Base-by-base conservation (phyloP, 228 moss, liverwort and hornwort genomes). In the Sphagnum fallax region DNA sequence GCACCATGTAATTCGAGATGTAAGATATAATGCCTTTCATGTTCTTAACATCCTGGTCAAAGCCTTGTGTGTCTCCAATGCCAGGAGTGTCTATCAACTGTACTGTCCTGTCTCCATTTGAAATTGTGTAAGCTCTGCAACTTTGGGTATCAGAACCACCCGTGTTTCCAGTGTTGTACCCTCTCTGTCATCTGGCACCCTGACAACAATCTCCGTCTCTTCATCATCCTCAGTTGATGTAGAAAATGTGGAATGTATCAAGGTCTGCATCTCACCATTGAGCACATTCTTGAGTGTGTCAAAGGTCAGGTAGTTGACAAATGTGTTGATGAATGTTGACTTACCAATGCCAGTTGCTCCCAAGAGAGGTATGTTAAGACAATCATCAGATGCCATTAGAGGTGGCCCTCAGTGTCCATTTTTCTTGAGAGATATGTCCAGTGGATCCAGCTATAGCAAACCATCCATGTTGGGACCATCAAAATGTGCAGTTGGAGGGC, bases 271-370 rank as follows among this genome's bases (percentile, higher is more conserved):
- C n/a, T 76, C 76, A 60, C 73, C 76, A 16, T 61, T 53, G 52
- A 65, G 51, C 52, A 72, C 82, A 16, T 75, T 72, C 32, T 67
- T 69, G 16, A 75, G 62, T 4, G 82, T 68, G 68, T 60, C 13
- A 67, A 61, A 75, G 7, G 52, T 53, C 49, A 78, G 68, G 63
- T 82, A 82, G 68, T 78, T 82, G 52, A 47, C 49, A 65, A 82
- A 74, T 6, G 82, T 78, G 55, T 78, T 82, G 75, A 82, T 78
- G 71, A 77, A 82, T 8, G 82, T 82, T 15, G 82, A 82, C 66
- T 82, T 82, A 69, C 82, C 82, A 52, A 77, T 53, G 18, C 77
- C 77, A 5, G 76, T 76, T 66, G 55, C 65, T 6, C 76, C 76
- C 16, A 77, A 49, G 9, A 78, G 64, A 16, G 77, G 81, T 58